Base-by-base conservation (phyloP, 352 stramenopile species). In the Globisporangium paddicum region DNA sequence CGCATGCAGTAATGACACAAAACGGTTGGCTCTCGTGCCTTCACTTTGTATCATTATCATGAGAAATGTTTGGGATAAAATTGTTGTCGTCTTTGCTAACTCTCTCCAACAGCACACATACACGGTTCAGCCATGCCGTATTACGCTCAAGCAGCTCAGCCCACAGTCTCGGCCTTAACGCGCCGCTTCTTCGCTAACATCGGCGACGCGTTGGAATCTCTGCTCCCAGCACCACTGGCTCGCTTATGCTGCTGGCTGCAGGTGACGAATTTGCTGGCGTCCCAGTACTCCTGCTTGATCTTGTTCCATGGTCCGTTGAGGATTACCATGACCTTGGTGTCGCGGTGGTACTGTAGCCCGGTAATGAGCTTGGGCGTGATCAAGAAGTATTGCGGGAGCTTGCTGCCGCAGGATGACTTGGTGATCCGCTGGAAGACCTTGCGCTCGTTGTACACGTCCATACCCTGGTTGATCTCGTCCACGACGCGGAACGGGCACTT, bases 341-440 rank as follows among this genome's bases (percentile, higher is more conserved):
- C 87, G 26, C 76, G 83, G 53, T 96, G 87, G 60, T 94, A 96
- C 30, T 74, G 60, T 19, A 96, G 70, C 0, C 82, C 84, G 7
- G 82, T 93, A 63, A 96, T 93, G 34, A 96, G 82, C 66, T 96
- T 96, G 26, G 87, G 87, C 32, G 87, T 95, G 60, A 96, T 93
- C 44, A 96, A 67, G 68, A 96, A 96, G 51, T 96, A 96, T 62
- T 96, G 87, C 16, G 87, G 85, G 42, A 95, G 38, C 52, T 92
- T 91, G 59, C 69, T 82, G n/a, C 87, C 87, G 41, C 87, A 96
- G 5, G 87, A 90, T 34, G 84, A 92, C 63, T 90, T 89, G 19
- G 83, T 95, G 58, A 96, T 94, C 5, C 85, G 85, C 35, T 90
- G 75, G 68, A 96, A 96, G 25, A 96, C 85, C 60, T 95, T 95